Conservation (phyloP, 257 asterid genomes). For the Scutellaria barbata region DNA sequence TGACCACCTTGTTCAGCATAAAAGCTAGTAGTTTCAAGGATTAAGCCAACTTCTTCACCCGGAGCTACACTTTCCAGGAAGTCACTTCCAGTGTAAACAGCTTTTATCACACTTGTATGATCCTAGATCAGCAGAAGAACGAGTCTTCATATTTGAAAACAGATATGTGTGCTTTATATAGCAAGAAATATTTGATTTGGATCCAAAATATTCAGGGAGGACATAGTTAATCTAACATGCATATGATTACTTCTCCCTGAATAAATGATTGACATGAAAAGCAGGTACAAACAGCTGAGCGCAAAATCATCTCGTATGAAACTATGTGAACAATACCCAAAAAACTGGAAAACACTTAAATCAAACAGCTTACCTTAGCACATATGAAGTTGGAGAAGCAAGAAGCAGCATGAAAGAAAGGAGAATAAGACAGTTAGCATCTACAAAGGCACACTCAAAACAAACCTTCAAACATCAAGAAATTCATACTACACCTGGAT, state of each 20-base stretch:
- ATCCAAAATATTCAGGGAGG: constrained; percentile 17
- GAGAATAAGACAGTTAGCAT: not conserved
- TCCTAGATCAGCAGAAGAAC: constrained; percentile 51
- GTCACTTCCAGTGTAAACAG: constrained; percentile 79
- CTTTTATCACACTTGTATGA: constrained; percentile 84
- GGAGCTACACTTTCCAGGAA: constrained; percentile 68
- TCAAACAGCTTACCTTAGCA: not conserved
- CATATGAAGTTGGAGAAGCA: constrained; percentile 1
- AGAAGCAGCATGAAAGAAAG: not conserved
- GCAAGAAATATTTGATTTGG: constrained; percentile 11
- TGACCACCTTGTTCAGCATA: constrained; percentile 99
- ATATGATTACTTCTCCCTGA: constrained; percentile 11
- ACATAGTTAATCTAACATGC: not conserved
- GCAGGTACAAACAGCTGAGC: constrained; percentile 9
- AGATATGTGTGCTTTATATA: not conserved
- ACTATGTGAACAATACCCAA: not conserved
- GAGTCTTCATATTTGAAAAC: constrained; percentile 4
- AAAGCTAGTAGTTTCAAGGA: constrained; percentile 87
- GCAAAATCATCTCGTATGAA: not conserved
- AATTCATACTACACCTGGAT: not conserved
- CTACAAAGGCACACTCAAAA: not conserved
- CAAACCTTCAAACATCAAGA: not conserved
- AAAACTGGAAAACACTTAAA: not conserved
- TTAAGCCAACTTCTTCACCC: constrained; percentile 78
- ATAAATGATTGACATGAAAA: not conserved